Evolutionary conservation across 257 asterid species (phyloP).

Genomic region (Gardenia jasminoides): DNA sequence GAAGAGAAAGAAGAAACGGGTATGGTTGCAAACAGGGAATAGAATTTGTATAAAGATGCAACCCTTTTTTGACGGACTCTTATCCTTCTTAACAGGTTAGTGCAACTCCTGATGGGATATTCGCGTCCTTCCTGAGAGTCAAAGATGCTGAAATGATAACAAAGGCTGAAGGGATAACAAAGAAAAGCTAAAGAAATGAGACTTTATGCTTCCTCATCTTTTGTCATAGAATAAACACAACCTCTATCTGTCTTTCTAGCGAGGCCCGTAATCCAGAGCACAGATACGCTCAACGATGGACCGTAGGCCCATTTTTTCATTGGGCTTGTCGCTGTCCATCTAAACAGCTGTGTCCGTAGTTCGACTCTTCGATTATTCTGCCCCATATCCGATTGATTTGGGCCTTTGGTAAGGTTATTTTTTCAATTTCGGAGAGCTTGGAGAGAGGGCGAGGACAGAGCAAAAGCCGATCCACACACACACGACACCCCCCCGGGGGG

Average conservation of each 20-base stretch:
- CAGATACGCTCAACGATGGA: too few relatives aligned
- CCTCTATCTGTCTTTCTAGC: not conserved
- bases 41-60: not conserved
- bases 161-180: not conserved
- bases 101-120: not conserved
- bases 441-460: too few relatives aligned
- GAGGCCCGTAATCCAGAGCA: not conserved
- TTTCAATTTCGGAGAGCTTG: too few relatives aligned
- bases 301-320: not conserved
- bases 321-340: not conserved
- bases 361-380: too few relatives aligned
- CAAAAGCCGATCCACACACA: too few relatives aligned
- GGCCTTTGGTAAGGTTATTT: too few relatives aligned
- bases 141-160: not conserved
- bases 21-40: not conserved
- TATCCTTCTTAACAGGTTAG: not conserved
- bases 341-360: too few relatives aligned
- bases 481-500: too few relatives aligned
- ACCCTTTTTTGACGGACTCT: not conserved
- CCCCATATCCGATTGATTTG: too few relatives aligned
- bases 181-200: not conserved
- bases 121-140: not conserved
- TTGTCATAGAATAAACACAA: not conserved
- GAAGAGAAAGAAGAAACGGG: not conserved
- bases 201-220: not conserved